phyloP scores from a whole-genome alignment of 208 protist species.

The Crithidia acanthocephali region DNA sequence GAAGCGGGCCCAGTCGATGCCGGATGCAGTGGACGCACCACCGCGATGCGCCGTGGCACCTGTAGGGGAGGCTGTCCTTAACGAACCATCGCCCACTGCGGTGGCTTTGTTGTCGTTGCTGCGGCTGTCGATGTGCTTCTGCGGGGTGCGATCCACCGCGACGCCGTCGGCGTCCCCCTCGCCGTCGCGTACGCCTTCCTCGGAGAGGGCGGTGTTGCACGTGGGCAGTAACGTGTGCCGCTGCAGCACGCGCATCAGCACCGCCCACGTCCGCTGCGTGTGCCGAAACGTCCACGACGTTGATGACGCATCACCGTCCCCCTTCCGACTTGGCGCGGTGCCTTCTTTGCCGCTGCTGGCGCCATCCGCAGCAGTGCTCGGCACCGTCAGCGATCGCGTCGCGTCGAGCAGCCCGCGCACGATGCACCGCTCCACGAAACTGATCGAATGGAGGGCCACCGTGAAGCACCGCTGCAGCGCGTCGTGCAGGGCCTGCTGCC shows the following conservation, averaged over 20 bases:
- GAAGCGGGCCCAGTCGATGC: slow-evolving; percentile 30
- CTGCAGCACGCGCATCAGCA: slow-evolving; percentile 9
- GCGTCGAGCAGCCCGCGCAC: slow-evolving; percentile 9
- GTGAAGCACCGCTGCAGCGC: slow-evolving; percentile 34
- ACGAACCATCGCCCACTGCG: no score
- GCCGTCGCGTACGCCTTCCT: background rate
- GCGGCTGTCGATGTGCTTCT: background rate
- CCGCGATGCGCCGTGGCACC: background rate
- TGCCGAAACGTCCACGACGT: background rate
- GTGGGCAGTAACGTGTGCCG: slow-evolving; percentile 8
- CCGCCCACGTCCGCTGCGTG: slow-evolving; percentile 10
- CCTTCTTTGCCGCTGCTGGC: background rate
- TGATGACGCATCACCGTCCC: background rate
- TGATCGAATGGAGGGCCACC: slow-evolving; percentile 23
- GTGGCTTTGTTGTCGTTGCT: background rate
- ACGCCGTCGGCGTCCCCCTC: background rate
- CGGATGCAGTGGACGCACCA: background rate
- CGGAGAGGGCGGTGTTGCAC: background rate
- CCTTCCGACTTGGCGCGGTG: background rate
- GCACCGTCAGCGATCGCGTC: background rate
- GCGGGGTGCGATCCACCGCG: background rate
- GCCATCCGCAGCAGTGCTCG: background rate
- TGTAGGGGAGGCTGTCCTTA: background rate
- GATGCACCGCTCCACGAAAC: slow-evolving; percentile 22
- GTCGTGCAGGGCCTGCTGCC: slow-evolving; percentile 1